phyloP scores from a whole-genome alignment of 768 basidiomycete genomes.

The Tulasnella sp. region DNA sequence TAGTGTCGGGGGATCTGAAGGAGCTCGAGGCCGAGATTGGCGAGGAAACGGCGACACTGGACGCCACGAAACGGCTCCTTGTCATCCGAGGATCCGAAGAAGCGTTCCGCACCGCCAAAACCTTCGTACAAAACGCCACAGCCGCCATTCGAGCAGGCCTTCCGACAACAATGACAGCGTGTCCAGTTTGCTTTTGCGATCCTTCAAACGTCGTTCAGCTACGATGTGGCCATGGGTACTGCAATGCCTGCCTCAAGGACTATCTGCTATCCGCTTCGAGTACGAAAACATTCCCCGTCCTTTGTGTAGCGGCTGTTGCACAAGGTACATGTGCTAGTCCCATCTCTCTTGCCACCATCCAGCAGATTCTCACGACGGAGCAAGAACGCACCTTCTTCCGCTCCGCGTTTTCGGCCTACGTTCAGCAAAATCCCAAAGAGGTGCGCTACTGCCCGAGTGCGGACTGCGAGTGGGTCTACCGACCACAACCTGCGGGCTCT shows the following conservation, averaged over 20 bases:
- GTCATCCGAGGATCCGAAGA: slow-evolving; percentile 45
- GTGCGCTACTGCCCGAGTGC: slow-evolving; percentile 70
- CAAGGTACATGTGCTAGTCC: slow-evolving; percentile 41
- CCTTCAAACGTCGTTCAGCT: slow-evolving; percentile 42
- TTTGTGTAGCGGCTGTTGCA: slow-evolving; percentile 47
- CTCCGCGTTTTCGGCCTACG: slow-evolving; percentile 49
- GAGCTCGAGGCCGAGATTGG: slow-evolving; percentile 42
- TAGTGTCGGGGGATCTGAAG: slow-evolving; percentile 38
- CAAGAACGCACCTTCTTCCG: slow-evolving; percentile 47
- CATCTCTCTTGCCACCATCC: slow-evolving; percentile 46
- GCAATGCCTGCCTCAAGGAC: slow-evolving; percentile 46
- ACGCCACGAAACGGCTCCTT: slow-evolving; percentile 35
- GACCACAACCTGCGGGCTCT: slow-evolving; percentile 35
- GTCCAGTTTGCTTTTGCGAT: slow-evolving; percentile 62
- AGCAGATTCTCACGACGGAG: slow-evolving; percentile 36
- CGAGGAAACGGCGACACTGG: slow-evolving; percentile 42
- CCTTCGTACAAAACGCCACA: slow-evolving; percentile 2
- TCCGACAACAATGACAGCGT: slow-evolving; percentile 24
- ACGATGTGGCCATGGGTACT: slow-evolving; percentile 58
- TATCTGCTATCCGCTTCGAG: slow-evolving; percentile 51
- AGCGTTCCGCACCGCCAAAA: slow-evolving; percentile 28
- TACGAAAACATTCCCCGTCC: slow-evolving; percentile 54
- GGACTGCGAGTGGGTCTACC: slow-evolving; percentile 66
- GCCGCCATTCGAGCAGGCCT: slow-evolving; percentile 9
- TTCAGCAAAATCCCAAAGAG: slow-evolving; percentile 47